Evolutionary conservation across 768 basidiomycete genomes (phyloP).

Genomic region (Podaxis sp.): DNA sequence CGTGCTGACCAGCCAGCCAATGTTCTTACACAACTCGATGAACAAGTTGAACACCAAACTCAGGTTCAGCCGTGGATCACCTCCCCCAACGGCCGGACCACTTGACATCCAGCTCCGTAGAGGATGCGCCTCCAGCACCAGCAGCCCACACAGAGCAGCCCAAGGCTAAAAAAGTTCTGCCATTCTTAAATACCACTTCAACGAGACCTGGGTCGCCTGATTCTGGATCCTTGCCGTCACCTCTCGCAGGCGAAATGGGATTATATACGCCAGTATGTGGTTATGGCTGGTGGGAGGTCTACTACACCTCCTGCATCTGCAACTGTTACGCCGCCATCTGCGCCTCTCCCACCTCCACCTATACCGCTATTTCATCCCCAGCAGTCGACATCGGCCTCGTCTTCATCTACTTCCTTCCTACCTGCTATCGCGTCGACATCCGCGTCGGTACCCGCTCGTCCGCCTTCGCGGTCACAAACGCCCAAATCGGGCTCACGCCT

Average conservation of each 20-base stretch:
- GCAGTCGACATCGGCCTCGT: no score
- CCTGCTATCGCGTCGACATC: constrained; percentile 26
- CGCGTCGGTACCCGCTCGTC: constrained; percentile 18
- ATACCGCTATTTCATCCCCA: not conserved
- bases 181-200: not conserved
- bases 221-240: not conserved
- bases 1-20: constrained; percentile 11
- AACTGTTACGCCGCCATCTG: no score
- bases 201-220: not conserved
- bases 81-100: constrained; percentile 15
- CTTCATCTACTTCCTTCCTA: no score
- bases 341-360: not conserved
- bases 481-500: constrained; percentile 13
- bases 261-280: constrained; percentile 52
- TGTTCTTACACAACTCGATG: not conserved
- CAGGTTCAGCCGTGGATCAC: constrained; percentile 13
- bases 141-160: not conserved
- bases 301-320: no score
- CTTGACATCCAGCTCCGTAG: constrained; percentile 17
- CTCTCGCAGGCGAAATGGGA: constrained; percentile 55
- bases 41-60: not conserved
- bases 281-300: constrained; percentile 31
- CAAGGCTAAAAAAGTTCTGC: not conserved
- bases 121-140: not conserved
- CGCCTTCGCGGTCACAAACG: constrained; percentile 28